Conservation (phyloP, 768 basidiomycete genomes). For the Hericium rajendrae region DNA sequence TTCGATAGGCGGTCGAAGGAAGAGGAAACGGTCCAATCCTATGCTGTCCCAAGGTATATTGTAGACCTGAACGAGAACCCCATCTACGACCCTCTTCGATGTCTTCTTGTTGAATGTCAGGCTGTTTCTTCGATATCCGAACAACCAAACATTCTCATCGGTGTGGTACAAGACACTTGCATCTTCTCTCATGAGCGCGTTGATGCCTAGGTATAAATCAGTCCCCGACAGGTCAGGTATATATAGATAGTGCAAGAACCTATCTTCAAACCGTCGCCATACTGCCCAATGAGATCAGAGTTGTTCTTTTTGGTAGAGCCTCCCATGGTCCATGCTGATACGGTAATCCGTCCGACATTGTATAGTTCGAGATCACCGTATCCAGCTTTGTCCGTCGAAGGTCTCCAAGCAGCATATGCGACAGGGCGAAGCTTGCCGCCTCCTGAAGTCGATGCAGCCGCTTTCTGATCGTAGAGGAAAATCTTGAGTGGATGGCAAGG, state of each 20-base stretch:
- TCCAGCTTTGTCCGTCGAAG: not conserved
- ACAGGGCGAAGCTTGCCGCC: not conserved
- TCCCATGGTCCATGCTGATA: not conserved
- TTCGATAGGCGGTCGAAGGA: not conserved
- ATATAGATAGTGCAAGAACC: not conserved
- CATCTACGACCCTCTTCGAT: too few species aligned
- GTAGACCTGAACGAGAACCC: not conserved
- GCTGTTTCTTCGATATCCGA: too few species aligned
- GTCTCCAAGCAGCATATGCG: not conserved
- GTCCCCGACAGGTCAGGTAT: not conserved
- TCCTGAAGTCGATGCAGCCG: not conserved
- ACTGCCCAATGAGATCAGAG: not conserved
- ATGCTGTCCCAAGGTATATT: not conserved
- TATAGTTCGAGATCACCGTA: not conserved
- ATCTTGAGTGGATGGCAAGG: not conserved
- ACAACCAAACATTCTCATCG: not conserved
- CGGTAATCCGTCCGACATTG: not conserved
- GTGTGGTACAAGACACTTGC: not conserved
- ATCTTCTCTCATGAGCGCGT: not conserved
- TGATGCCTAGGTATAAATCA: not conserved
- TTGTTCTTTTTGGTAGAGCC: not conserved
- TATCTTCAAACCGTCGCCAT: not conserved
- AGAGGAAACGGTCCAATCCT: not conserved
- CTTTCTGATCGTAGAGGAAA: not conserved
- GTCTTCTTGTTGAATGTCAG: too few species aligned